Evolutionary conservation across 257 asterid species (phyloP).

Genomic region (Hygrophila difformis): DNA sequence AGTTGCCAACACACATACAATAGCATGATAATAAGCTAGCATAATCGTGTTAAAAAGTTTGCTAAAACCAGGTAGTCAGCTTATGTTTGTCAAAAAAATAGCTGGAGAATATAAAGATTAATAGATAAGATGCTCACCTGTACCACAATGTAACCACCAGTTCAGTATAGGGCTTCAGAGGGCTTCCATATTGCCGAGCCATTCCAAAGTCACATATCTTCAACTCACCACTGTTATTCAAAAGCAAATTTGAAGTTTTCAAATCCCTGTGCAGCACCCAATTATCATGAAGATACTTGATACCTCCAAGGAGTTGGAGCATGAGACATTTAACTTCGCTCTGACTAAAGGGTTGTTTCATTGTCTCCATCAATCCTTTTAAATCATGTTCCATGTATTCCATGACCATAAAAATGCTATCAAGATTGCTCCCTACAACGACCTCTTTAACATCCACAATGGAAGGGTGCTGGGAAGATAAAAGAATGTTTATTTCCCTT

Average conservation of each 20-base stretch:
- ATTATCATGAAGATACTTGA: slow-evolving; percentile 74
- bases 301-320: slow-evolving; percentile 77
- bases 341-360: slow-evolving; percentile 69
- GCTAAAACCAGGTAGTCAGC: too few relatives aligned
- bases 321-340: slow-evolving; percentile 87
- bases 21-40: not conserved
- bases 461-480: slow-evolving; percentile 67
- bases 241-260: slow-evolving; percentile 75
- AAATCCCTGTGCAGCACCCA: slow-evolving; percentile 90
- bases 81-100: too few relatives aligned
- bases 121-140: slow-evolving; percentile 40
- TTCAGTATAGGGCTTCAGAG: slow-evolving; percentile 74
- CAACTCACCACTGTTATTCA: slow-evolving; percentile 69
- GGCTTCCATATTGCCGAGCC: slow-evolving; percentile 89
- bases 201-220: slow-evolving; percentile 91
- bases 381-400: slow-evolving; percentile 97
- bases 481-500: slow-evolving; percentile 78
- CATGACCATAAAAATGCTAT: slow-evolving; percentile 83
- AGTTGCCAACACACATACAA: not conserved
- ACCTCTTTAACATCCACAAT: slow-evolving; percentile 90
- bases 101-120: too few relatives aligned
- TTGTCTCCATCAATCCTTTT: slow-evolving; percentile 69
- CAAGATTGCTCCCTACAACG: slow-evolving; percentile 67
- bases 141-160: slow-evolving; percentile 93
- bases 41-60: not conserved